Evolutionary conservation across 345 rosid genomes (phyloP), one percentile per base, ranked within the genome.

Genomic region (Corymbia maculata): DNA sequence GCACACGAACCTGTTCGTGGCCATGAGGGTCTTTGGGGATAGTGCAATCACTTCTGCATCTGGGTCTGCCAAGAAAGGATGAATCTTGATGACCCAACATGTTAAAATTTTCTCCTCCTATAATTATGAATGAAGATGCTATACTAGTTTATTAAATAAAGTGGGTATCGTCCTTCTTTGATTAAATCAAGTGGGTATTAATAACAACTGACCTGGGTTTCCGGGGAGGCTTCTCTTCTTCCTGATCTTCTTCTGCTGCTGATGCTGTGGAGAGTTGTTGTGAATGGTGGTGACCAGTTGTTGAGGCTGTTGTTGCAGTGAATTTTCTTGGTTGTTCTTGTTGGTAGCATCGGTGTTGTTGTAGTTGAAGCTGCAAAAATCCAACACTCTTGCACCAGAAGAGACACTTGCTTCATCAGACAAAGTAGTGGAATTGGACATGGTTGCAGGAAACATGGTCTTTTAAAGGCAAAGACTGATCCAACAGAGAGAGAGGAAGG

Each of bases 171-270:
- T 42, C 17, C 59, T 86, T 53, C 21, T 45, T 53, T 9, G 32
- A 16, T 16, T 13, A 51, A 84, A 30, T 57, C 47, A 16, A 51
- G 19, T 51, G 45, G 47, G 45, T 79, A 45, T 79, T 49, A 30
- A 86, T 85, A 26, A 64, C 88, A 90, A 55, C 9, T 89, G 90
- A 95, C 99, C 99, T 90, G 98, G 98, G 90, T 97, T 96, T 22
- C 99, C 98, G 42, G 99, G 99, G 87, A 95, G 94, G 92, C 93
- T 95, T 93, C 99, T 92, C 53, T 95, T 96, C 94, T 95, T 97
- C 95, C 94, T 96, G 88, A 87, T 61, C 91, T 93, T 96, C 36
- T 90, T 92, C 89, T 92, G 92, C 86, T 92, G 94, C 75, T 92
- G 92, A 75, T 89, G 95, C 30, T 92, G 92, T 14, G 85, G 93